phyloP scores from a whole-genome alignment of 768 basidiomycete genomes.

The Termitomyces sp. region DNA sequence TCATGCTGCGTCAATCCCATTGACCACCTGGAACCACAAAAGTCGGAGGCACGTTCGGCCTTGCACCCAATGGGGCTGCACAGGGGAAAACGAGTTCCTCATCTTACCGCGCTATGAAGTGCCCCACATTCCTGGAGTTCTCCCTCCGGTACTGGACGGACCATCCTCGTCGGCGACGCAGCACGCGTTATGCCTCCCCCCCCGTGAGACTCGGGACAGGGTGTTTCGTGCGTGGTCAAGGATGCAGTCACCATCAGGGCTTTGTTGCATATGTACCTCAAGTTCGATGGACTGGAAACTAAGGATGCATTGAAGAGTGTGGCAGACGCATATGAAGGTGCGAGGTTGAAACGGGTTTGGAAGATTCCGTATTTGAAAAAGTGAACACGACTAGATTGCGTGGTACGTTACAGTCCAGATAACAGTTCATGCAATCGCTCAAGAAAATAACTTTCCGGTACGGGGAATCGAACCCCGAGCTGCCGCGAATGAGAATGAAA shows the following conservation, averaged over 20 bases:
- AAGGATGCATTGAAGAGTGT: constrained; percentile 9
- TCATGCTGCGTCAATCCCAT: too few relatives aligned
- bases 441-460: constrained; percentile 24
- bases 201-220: constrained; percentile 37
- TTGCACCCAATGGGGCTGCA: constrained; percentile 34
- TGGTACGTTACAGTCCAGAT: too few relatives aligned
- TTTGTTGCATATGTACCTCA: constrained; percentile 9
- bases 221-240: constrained; percentile 34
- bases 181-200: constrained; percentile 40
- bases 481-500: constrained; percentile 34
- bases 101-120: constrained; percentile 32
- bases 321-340: neutral
- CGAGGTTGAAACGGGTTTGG: neutral
- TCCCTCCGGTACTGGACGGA: constrained; percentile 23
- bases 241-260: constrained; percentile 27
- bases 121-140: constrained; percentile 29
- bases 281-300: constrained; percentile 2
- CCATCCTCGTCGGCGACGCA: constrained; percentile 37
- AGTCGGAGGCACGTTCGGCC: constrained; percentile 30
- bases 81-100: constrained; percentile 17
- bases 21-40: constrained; percentile 20
- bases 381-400: neutral
- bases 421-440: too few relatives aligned
- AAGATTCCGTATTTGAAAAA: constrained; percentile 20
- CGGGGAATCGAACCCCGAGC: constrained; percentile 57